Conservation (phyloP, 129 eudicot genomes). For the Flaveria bidentis region DNA sequence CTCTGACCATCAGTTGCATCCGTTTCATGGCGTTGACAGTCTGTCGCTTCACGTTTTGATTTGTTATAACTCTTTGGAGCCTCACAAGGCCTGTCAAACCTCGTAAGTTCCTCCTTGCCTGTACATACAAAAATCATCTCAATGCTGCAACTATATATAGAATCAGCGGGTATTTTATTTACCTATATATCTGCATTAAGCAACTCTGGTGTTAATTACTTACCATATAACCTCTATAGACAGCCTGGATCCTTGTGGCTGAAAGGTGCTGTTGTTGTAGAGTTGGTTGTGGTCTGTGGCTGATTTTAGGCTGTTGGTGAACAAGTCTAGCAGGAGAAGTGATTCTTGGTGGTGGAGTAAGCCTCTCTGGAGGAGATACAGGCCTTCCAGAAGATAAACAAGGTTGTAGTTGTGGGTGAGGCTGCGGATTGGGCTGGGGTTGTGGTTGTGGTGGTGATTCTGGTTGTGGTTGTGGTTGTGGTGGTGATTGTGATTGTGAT, state of each 20-base stretch:
- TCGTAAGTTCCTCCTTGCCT: slow-evolving; percentile 87
- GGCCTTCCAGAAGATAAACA: slow-evolving; percentile 33
- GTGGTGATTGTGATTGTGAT: not conserved
- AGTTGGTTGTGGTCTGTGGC: slow-evolving; percentile 66
- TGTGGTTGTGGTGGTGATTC: not conserved
- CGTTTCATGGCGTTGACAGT: slow-evolving; percentile 88
- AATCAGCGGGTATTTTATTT: not conserved
- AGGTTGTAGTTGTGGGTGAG: not conserved
- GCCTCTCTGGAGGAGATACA: slow-evolving; percentile 32
- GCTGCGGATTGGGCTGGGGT: not conserved
- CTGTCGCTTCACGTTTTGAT: slow-evolving; percentile 80
- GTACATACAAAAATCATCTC: not conserved
- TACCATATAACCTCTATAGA: slow-evolving; percentile 89
- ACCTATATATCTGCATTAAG: not conserved
- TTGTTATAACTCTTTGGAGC: slow-evolving; percentile 85
- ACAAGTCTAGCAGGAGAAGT: slow-evolving; percentile 40
- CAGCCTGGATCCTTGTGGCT: slow-evolving; percentile 84
- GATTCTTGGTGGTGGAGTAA: slow-evolving; percentile 16
- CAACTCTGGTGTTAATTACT: not conserved
- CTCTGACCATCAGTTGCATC: slow-evolving; percentile 87
- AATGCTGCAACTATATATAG: not conserved
- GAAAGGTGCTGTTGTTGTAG: slow-evolving; percentile 58
- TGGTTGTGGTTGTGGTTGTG: not conserved
- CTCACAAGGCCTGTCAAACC: slow-evolving; percentile 88
- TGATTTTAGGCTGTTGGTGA: slow-evolving; percentile 34